Evolutionary conservation across 306 rosid genomes (phyloP), one percentile per base, ranked within the genome.

Genomic region (Begonia loranthoides): DNA sequence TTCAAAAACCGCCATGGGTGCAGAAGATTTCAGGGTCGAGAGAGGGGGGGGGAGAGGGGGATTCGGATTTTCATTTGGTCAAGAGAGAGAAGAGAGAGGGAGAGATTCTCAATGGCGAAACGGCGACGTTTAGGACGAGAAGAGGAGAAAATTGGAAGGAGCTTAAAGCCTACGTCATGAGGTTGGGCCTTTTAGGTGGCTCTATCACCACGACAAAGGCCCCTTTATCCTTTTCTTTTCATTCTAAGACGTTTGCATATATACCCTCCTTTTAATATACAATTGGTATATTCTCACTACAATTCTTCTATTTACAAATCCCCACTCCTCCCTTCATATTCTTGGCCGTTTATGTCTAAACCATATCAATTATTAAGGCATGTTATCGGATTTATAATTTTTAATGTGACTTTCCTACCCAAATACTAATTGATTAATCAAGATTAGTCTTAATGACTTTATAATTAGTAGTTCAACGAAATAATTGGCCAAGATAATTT

Each of bases 131-230:
- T 50, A 19, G 71, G 55, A 70, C 58, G 73, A 55, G 70, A 73
- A 70, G 66, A 66, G 60, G 82, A 62, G 64, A 79, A 73, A 57
- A 57, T 34, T 49, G 15, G 60, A 41, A 62, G 41, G 57, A 48
- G 74, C 54, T 80, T 73, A 13, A 70, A 64, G 76, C 66, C 60
- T 69, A 78, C 81, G 77, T 74, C 73, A 55, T 62, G 64, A 55
- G 58, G 56, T 45, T 53, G 68, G 14, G 60, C 61, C 61, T 43
- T 56, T 59, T 59, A 36, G 74, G 68, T 75, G 44, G 65, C 21
- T 48, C 15, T 0, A 59, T 73, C 70, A 82, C 77, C 68, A 71
- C 93, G 67, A 70, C 61, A 68, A 46, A 73, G 14, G 74, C 86
- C 95, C 50, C 66, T 40, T 54, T 61, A 48, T 49, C 43, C 17